Percentiles rank a stretch among this genome's conserved stretches.
Conservation (phyloP, 768 basidiomycete genomes). For the Harrya chromipes region DNA sequence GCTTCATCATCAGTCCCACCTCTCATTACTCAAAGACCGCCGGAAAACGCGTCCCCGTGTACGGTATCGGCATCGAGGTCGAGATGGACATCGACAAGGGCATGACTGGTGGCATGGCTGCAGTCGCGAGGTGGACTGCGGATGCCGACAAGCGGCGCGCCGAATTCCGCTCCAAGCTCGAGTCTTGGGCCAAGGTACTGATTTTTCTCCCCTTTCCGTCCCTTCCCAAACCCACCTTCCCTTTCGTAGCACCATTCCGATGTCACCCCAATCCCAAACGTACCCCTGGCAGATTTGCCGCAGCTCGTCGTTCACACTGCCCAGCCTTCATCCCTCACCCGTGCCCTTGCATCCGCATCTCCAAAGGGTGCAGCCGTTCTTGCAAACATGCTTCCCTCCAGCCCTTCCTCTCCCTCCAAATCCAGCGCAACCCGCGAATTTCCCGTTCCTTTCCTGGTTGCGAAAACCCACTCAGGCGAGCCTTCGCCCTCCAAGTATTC, state of each 20-base stretch:
- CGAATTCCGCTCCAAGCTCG: slow-evolving; percentile 56
- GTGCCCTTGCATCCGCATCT: slow-evolving; percentile 68
- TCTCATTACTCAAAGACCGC: slow-evolving; percentile 68
- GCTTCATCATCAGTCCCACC: slow-evolving; percentile 67
- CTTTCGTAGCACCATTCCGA: slow-evolving; percentile 49
- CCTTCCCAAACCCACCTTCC: slow-evolving; percentile 9
- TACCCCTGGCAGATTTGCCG: slow-evolving; percentile 69
- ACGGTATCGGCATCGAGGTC: slow-evolving; percentile 85
- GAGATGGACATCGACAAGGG: slow-evolving; percentile 82
- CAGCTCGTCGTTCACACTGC: slow-evolving; percentile 41
- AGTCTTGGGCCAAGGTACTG: slow-evolving; percentile 59
- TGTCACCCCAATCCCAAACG: slow-evolving; percentile 42
- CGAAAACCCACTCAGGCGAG: slow-evolving; percentile 33
- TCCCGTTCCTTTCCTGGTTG: slow-evolving; percentile 45
- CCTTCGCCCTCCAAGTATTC: slow-evolving; percentile 47
- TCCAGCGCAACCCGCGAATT: slow-evolving; percentile 22
- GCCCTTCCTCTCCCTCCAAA: slow-evolving; percentile 37
- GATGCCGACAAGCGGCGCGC: slow-evolving; percentile 58
- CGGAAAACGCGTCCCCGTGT: slow-evolving; percentile 69
- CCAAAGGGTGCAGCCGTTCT: slow-evolving; percentile 49
- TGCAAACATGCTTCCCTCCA: slow-evolving; percentile 31
- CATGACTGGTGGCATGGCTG: slow-evolving; percentile 81
- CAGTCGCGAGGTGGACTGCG: slow-evolving; percentile 85
- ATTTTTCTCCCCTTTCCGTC: not conserved
- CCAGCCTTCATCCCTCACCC: slow-evolving; percentile 68